Evolutionary conservation across 2,329 filamentous ascomycete species (phyloP).

Genomic region (Colletotrichum camelliae): DNA sequence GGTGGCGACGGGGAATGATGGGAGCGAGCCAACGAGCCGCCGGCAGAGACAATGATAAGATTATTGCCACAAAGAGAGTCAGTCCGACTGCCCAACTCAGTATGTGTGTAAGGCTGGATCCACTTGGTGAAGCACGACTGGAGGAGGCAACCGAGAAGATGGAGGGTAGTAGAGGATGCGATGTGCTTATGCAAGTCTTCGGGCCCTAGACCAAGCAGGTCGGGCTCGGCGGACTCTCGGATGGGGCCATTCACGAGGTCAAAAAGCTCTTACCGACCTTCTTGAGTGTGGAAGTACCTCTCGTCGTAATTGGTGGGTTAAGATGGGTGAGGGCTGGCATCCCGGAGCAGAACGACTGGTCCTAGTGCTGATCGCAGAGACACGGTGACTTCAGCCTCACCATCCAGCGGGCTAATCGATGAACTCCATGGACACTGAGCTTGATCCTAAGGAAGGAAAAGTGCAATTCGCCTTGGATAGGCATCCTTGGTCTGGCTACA

Average conservation of each 20-base stretch:
- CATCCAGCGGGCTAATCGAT: not conserved
- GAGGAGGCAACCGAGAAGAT: not conserved
- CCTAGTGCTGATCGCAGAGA: not conserved
- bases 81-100: not conserved
- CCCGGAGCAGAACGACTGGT: not conserved
- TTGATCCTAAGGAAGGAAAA: not conserved
- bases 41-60: not conserved
- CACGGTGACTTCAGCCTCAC: not conserved
- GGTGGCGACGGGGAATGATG: not conserved
- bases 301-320: not conserved
- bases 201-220: not conserved
- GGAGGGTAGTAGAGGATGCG: not conserved
- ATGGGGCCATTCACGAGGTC: not conserved
- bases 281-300: not conserved
- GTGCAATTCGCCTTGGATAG: not conserved
- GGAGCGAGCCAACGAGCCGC: not conserved
- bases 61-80: not conserved
- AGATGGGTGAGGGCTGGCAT: not conserved
- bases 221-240: not conserved
- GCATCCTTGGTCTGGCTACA: not conserved
- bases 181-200: constrained; percentile 8
- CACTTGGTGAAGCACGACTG: not conserved
- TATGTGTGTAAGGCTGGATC: not conserved
- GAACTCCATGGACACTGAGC: not conserved
- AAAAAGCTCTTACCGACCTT: not conserved